Evolutionary conservation across 192 early-diverging fungal genomes (phyloP).

Genomic region (Piromyces finnis): DNA sequence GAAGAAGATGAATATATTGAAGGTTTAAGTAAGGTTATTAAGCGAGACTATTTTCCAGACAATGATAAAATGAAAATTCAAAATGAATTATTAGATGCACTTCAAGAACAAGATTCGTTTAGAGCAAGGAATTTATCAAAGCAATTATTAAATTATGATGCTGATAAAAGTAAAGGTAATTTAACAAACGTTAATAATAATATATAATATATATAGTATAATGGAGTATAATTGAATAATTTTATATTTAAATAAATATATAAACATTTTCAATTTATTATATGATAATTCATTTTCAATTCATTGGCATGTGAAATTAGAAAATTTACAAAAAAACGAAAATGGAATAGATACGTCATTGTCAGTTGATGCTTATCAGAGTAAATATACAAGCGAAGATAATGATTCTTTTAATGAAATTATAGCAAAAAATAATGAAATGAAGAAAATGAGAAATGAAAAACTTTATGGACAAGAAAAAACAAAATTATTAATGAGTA

Average conservation of each 20-base stretch:
- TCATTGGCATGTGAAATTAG: too few relatives aligned
- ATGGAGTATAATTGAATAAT: too few relatives aligned
- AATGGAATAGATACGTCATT: slow-evolving; percentile 21
- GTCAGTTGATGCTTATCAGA: slow-evolving; percentile 53
- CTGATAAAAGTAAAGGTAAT: neutral
- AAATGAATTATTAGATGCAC: slow-evolving; percentile 30
- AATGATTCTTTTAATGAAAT: slow-evolving; percentile 57
- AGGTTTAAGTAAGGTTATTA: slow-evolving; percentile 54
- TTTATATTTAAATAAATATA: too few relatives aligned
- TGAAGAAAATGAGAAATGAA: slow-evolving; percentile 30
- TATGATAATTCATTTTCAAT: too few relatives aligned
- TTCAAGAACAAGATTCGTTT: slow-evolving; percentile 13
- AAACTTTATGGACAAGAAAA: slow-evolving; percentile 50
- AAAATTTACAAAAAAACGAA: neutral
- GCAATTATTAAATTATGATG: neutral
- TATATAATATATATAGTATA: too few relatives aligned
- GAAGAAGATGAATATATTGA: slow-evolving; percentile 68
- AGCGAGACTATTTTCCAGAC: slow-evolving; percentile 67
- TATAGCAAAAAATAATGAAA: slow-evolving; percentile 36
- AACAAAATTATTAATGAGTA: slow-evolving; percentile 6
- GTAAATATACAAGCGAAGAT: slow-evolving; percentile 59
- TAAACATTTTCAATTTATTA: too few relatives aligned
- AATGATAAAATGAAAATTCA: slow-evolving; percentile 37
- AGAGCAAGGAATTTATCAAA: neutral
- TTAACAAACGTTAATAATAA: too few relatives aligned